Conservation (phyloP, 75 land plant genomes). For the Chamaecyparis obtusa region DNA sequence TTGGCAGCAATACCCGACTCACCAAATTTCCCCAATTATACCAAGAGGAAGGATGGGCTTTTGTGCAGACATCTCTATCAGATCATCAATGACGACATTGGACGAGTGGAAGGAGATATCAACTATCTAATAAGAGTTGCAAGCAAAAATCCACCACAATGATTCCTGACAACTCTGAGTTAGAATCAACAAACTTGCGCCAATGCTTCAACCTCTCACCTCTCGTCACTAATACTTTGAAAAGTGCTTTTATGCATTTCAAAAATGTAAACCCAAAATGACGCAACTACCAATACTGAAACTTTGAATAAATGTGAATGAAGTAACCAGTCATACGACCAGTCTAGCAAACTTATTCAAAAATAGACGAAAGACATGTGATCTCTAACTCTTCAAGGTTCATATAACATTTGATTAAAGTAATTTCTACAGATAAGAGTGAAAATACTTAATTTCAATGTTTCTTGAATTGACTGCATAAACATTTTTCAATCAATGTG, state of each 20-base stretch:
- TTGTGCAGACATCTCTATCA: too few relatives aligned
- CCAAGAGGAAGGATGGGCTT: too few relatives aligned
- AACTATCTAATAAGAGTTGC: background rate
- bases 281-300: background rate
- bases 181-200: background rate
- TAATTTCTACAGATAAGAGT: background rate
- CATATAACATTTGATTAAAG: background rate
- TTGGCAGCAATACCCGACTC: too few relatives aligned
- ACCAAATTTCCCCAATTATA: too few relatives aligned
- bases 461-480: too few relatives aligned
- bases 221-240: background rate
- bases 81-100: too few relatives aligned
- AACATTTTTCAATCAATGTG: too few relatives aligned
- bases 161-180: background rate
- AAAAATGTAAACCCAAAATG: background rate
- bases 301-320: background rate
- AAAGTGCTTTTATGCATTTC: background rate
- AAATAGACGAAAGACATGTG: background rate
- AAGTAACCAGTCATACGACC: background rate
- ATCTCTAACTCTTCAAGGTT: background rate
- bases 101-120: too few relatives aligned
- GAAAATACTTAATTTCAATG: background rate
- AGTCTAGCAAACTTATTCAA: background rate
- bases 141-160: background rate
- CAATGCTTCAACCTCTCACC: background rate